phyloP scores from a whole-genome alignment of 805 yeast species.

The Maudiozyma turicensis region DNA sequence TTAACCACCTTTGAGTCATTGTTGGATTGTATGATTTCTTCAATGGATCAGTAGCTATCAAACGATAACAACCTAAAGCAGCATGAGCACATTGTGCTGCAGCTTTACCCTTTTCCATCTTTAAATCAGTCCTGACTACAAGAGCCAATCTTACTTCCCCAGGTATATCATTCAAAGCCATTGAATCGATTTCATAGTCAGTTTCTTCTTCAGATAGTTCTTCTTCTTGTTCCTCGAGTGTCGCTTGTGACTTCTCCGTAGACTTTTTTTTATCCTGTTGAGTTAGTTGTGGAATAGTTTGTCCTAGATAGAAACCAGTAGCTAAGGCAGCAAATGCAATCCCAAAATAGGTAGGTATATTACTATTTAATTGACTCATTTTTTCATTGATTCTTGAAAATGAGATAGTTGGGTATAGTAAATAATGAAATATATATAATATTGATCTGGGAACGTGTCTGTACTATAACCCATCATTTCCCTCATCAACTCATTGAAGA shows the following conservation, averaged over 20 bases:
- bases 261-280: constrained; percentile 11
- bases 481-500: too few relatives aligned
- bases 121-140: constrained; percentile 77
- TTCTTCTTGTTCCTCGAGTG: not conserved
- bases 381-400: not conserved
- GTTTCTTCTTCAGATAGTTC: constrained; percentile 16
- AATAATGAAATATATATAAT: too few relatives aligned
- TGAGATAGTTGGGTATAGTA: too few relatives aligned
- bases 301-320: constrained; percentile 24
- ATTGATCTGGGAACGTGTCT: not conserved
- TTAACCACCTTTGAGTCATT: constrained; percentile 66
- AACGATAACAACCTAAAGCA: constrained; percentile 79
- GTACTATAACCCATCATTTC: too few relatives aligned
- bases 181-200: constrained; percentile 51
- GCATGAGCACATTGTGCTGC: constrained; percentile 99
- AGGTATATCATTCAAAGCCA: constrained; percentile 51
- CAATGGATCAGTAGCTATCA: constrained; percentile 44
- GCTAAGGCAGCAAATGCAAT: constrained; percentile 24
- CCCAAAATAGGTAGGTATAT: constrained; percentile 14
- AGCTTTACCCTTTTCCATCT: constrained; percentile 89
- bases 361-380: constrained; percentile 9
- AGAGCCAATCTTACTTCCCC: constrained; percentile 84
- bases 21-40: constrained; percentile 47
- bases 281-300: constrained; percentile 9
- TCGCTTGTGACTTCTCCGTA: not conserved